A percentile compares a stretch with the other conserved stretches of the same genome.
phyloP scores from a whole-genome alignment of 2,329 filamentous ascomycete species.

The Sporothrix curviconia region DNA sequence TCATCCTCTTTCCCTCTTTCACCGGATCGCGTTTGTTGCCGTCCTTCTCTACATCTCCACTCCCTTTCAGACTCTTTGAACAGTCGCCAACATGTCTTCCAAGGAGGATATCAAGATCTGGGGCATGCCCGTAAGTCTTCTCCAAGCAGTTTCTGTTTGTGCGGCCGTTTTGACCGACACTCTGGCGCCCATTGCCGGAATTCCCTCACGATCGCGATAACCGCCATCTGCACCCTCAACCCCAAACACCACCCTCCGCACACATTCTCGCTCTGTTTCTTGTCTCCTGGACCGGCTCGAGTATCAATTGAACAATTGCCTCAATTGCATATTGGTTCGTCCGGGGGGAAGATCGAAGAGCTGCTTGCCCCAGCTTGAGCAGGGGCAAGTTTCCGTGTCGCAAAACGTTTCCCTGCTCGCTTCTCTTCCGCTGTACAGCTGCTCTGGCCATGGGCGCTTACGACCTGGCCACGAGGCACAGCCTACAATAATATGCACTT shows the following conservation, averaged over 20 bases:
- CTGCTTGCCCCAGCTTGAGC: not conserved
- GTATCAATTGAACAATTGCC: slow-evolving; percentile 5
- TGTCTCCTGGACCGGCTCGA: not conserved
- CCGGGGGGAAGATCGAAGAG: not conserved
- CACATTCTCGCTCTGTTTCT: not conserved
- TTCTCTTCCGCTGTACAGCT: not conserved
- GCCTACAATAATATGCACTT: not conserved
- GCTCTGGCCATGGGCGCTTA: not conserved
- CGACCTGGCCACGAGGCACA: no score
- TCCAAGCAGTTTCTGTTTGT: slow-evolving; percentile 24
- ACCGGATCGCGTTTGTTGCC: slow-evolving; percentile 18
- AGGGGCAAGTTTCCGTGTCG: not conserved
- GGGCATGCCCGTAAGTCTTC: slow-evolving; percentile 59
- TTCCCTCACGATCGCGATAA: slow-evolving; percentile 23
- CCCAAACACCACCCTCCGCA: not conserved
- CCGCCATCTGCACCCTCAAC: not conserved
- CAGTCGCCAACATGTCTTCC: slow-evolving; percentile 47
- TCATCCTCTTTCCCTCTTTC: no score
- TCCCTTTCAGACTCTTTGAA: slow-evolving; percentile 35
- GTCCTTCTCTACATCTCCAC: slow-evolving; percentile 31
- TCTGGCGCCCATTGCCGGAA: slow-evolving; percentile 15
- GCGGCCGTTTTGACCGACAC: slow-evolving; percentile 14
- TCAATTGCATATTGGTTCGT: not conserved
- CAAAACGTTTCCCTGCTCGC: not conserved
- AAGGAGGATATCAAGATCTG: slow-evolving; percentile 51